A percentile compares a stretch with the other conserved stretches of the same genome.
phyloP scores from a whole-genome alignment of 2,329 filamentous ascomycete species.

The Claviceps africana region DNA sequence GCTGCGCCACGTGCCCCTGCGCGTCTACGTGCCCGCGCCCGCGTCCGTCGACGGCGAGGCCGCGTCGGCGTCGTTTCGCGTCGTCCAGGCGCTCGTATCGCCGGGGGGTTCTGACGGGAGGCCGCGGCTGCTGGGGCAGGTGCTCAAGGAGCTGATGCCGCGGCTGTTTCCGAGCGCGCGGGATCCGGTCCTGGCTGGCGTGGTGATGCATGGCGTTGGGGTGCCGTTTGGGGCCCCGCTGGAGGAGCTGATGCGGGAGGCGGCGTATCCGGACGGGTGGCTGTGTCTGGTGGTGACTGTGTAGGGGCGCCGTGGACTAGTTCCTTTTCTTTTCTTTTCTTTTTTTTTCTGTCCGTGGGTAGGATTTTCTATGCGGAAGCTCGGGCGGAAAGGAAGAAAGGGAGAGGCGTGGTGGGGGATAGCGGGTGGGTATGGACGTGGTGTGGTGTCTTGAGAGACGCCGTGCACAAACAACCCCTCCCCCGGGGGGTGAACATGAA shows the following conservation, averaged over 20 bases:
- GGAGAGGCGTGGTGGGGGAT: too few relatives aligned
- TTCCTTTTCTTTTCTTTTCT: too few relatives aligned
- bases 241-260: slow-evolving; percentile 69
- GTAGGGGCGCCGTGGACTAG: slow-evolving; percentile 23
- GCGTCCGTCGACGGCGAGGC: slow-evolving; percentile 1
- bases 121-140: slow-evolving; percentile 53
- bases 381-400: too few relatives aligned
- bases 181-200: slow-evolving; percentile 70
- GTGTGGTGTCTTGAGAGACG: too few relatives aligned
- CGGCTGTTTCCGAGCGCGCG: slow-evolving; percentile 75
- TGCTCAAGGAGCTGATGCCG: slow-evolving; percentile 62
- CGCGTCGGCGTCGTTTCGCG: slow-evolving; percentile 43
- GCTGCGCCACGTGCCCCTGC: slow-evolving; percentile 72
- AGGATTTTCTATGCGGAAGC: too few relatives aligned
- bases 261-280: slow-evolving; percentile 87
- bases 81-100: slow-evolving; percentile 64
- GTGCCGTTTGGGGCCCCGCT: slow-evolving; percentile 69
- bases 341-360: neutral
- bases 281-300: slow-evolving; percentile 69
- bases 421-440: too few relatives aligned
- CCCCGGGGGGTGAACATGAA: too few relatives aligned
- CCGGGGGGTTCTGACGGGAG: slow-evolving; percentile 21
- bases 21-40: slow-evolving; percentile 61
- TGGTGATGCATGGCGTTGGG: slow-evolving; percentile 71
- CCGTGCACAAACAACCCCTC: too few relatives aligned